Evolutionary conservation across 78 protist species (phyloP), one percentile per base, ranked within the genome.

Genomic region (Goniomonas avonlea): DNA sequence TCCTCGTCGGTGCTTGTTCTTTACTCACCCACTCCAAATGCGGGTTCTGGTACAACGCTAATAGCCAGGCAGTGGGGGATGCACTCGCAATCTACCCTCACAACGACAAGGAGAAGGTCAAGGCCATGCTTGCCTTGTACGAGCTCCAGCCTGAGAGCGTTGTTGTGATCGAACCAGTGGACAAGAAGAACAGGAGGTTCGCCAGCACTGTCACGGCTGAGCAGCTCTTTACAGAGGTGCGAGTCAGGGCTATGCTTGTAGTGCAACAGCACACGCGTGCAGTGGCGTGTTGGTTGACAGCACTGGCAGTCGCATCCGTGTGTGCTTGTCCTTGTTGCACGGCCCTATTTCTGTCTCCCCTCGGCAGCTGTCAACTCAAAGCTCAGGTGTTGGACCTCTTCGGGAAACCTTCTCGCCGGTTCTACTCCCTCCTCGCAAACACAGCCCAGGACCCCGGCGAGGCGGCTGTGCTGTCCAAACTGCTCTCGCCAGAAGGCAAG

Each of bases 21-120:
- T 18, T 55, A 18, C 18, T 35, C 77, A 73, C 47, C 18, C 47
- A 50, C 38, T 53, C 38, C 39, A 17, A 37, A 37, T 53, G 39
- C 73, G 73, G 47, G 7, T 0, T 48, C 2, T 85, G n/a, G n/a
- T n/a, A 60, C 34, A 66, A 81, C 5, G 73, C 68, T n/a, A 18
- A 78, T 40, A 1, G 4, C 25, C 86, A 85, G 75, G 65, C 74
- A 25, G 79, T 82, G 21, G 94, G 94, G 17, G 94, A 90, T 73
- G 90, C 86, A 11, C 77, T 87, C 2, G 94, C 88, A 15, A 82
- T 90, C 41, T 58, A 40, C 34, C 90, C 92, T 4, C 56, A 25
- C 47, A 90, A 90, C 53, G 47, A 43, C 63, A 29, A 39, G 8
- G 74, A 39, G 0, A 50, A 56, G 3, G 88, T 90, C 27, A 31